Evolutionary conservation across 2,329 filamentous ascomycete genomes (phyloP), one percentile per base, ranked within the genome.

Genomic region (Aureobasidium sp.): DNA sequence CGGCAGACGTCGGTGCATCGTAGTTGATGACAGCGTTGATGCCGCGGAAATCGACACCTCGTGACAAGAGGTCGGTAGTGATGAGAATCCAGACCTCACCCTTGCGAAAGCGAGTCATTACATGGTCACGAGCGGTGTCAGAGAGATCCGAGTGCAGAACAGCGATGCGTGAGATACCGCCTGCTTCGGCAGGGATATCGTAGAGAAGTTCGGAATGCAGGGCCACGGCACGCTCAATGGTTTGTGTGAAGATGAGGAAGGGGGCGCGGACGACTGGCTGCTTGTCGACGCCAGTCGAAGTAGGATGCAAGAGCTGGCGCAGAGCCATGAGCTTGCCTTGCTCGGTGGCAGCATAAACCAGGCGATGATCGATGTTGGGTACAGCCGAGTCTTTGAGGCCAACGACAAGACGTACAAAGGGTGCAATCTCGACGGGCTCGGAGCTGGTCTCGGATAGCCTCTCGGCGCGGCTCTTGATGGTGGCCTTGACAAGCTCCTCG

Each of bases 1-100:
- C 93, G 5, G 89, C 88, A 0, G 89, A 92, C n/a, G 87, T 90
- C 0, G 94, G 94, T 9, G 97, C 91, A 73, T 99, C 94, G 76
- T 97, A 99, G 76, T 97, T 99, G 57, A 99, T 89, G 0, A 99
- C 92, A 49, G 92, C 91, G 70, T 97, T 97, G 65, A 99, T 87
- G 55, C 94, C 94, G 9, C 89, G 86, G 77, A 99, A 97, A 75
- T 99, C 94, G 44, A 99, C 87, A 22, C 94, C 94, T 37, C 94
- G 89, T 17, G 92, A 89, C 12, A 99, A 81, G 8, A 99, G 84
- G 71, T 99, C 94, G 0, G 94, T 99, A 0, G 94, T 97, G 72
- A 99, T 94, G 39, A 99, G 82, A 7, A 97, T 86, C 94, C 94
- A 99, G 65, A 97, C 87, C 72, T 97, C 91, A 66, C 92, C 94